A percentile compares a stretch with the other conserved stretches of the same genome.
These are phyloP conservation scores for Plantago lanceolata DNA, from an alignment of 305 asterid species.

Conservation along the genomic window DNA sequence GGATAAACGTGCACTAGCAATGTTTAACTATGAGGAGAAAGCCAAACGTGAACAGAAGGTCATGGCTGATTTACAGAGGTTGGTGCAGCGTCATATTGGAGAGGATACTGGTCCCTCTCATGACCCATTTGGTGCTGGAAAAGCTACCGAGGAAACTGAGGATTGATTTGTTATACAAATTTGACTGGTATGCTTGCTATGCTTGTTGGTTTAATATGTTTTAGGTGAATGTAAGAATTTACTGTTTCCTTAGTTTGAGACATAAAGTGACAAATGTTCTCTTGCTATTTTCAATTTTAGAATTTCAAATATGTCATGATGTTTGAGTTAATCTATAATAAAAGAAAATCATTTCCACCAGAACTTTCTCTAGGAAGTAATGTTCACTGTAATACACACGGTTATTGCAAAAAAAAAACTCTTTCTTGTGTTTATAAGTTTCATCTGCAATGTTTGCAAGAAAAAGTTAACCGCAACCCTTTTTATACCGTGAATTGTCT, in stretches of 20 bases:
- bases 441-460: no score
- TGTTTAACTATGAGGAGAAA: conserved; percentile 98
- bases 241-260: neutral
- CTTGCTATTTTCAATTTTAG: no score
- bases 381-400: no score
- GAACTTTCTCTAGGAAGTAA: no score
- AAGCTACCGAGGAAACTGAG: conserved; percentile 52
- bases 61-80: conserved; percentile 95
- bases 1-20: conserved; percentile 92
- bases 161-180: conserved; percentile 33
- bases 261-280: neutral
- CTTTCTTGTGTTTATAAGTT: no score
- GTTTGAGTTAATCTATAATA: no score
- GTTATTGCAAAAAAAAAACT: no score
- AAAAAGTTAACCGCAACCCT: no score
- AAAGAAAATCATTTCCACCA: no score
- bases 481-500: no score
- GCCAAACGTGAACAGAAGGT: conserved; percentile 97
- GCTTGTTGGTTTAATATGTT: no score
- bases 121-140: conserved; percentile 69
- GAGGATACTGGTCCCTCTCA: conserved; percentile 82
- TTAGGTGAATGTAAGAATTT: neutral
- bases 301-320: no score
- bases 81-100: conserved; percentile 95
- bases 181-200: neutral